Evolutionary conservation across 441 rosid species (phyloP), one percentile per base, ranked within the genome.

Genomic region (Sinapis alba): DNA sequence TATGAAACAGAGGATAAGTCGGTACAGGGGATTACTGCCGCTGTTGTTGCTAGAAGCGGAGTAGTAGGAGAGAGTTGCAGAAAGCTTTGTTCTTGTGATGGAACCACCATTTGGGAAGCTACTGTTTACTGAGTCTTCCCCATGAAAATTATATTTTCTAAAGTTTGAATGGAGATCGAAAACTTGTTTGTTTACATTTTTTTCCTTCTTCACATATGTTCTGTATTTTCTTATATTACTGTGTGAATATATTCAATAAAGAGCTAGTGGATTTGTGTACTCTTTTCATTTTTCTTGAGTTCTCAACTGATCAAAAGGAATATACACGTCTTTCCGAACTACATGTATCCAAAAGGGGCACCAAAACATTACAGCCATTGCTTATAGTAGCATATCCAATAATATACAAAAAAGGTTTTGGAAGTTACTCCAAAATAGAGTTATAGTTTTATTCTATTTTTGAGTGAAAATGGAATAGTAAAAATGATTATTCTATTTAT

Each of bases 1-100:
- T 51, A 51, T 51, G 58, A 51, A 51, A 51, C 58, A 51, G 24
- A 51, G 26, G 58, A 51, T 51, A 51, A 19, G 58, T 51, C 58
- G 58, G 1, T 51, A 51, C n/a, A 19, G n/a, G 58, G 58, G 26
- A 51, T 51, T 51, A 51, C 58, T 7, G 58, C 58, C 13, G 58
- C 58, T 51, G 58, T 51, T 8, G 58, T 51, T 51, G 58, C 58
- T 8, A 51, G 58, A 19, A 51, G 58, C 26, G 58, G 24, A 19
- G 58, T 10, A 51, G 58, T 51, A 19, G 26, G 58, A 8, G 58
- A 51, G 26, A 9, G 23, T 51, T 51, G 23, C 58, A 19, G 12
- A 19, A 51, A 51, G 58, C 58, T 51, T 19, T 51, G 58, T 19
- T 19, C 58, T 9, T 51, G 58, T 51, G 58, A 51, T 19, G 58